Evolutionary conservation across 805 yeast genomes (phyloP), one percentile per base, ranked within the genome.

Genomic region (Yarrowia deformans): DNA sequence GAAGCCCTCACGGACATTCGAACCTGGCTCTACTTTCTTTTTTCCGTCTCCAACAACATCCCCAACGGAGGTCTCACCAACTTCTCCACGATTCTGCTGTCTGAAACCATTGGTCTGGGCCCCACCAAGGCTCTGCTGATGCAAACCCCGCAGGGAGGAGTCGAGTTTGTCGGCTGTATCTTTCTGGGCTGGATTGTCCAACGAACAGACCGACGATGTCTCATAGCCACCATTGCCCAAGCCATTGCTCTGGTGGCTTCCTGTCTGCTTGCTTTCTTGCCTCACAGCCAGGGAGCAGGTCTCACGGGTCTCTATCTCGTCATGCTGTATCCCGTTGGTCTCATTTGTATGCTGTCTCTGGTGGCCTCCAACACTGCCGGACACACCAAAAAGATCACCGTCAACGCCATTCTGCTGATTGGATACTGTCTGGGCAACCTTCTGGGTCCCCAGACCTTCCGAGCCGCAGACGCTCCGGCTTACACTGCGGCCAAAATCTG

Each of bases 381-480:
- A 8, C 85, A 86, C 71, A 89, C 94, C 23, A 90, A 90, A 77
- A 87, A 89, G 73, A 81, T 87, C 72, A 82, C 86, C 7, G 83
- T 86, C 40, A 85, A 86, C 68, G 88, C 89, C 8, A 76, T 87
- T 45, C 84, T 84, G 61, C 81, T 90, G 77, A 82, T 89, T 69
- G 89, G 87, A 5, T 90, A 88, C 75, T 86, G 90, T 50, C 84
- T 86, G 49, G 90, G 91, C 16, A 87, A 88, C 75, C 79, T 90
- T 48, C 84, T 88, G 70, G 94, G 93, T 2, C 93, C 95, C 8
- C 92, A 88, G 77, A 82, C 90, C 18, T 90, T 90, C 79, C 82
- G 81, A 70, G 77, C 83, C 0, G 72, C 77, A 5, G 85, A 88
- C 69, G 87, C 86, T n/a, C 93, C 93, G 8, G 74, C 77, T 42